Base-by-base conservation (phyloP, 2,329 filamentous ascomycete genomes). In the Neopestalotiopsis sp. region DNA sequence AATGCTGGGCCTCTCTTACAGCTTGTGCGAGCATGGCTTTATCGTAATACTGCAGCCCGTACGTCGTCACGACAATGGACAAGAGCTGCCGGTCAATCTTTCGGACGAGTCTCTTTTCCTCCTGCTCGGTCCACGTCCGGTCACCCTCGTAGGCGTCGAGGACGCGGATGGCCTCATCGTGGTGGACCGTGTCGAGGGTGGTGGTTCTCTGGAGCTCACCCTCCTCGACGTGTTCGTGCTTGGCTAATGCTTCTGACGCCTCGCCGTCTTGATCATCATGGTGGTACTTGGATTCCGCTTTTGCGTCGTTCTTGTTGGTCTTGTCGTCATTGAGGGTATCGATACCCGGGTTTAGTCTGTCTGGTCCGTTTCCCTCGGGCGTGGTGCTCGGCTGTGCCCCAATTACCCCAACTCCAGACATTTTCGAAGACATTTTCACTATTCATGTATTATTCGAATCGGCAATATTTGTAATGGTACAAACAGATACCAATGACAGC, bases 1-100 rank as follows among this genome's bases (percentile, higher is more conserved):
- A 28, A 28, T 28, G 24, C 24, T 28, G 34, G 49, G 49, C 7
- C 7, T 14, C 6, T n/a, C 57, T 17, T 59, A 59, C 76, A 24
- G 77, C 77, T 53, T 78, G 76, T 14, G 76, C 62, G 57, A 68
- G 62, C 62, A 68, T 68, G 57, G 67, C 67, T 34, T 68, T 68
- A 40, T 79, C 77, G 67, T 78, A 78, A 70, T 76, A 78, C 67
- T 79, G 77, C 13, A 79, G 66, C n/a, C 9, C 53, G 12, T 53
- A 32, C 6, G 30, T 85, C 6, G 80, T 71, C 68, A 81, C 84
- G 0, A 86, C 77, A 17, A 87, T 79, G 0, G 84, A 82, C 76
- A 85, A 78, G 1, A 86, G 75, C 38, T 78, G 77, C 72, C 79
- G 78, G 71, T 85, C 83, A 42, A 85, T 79, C 69, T 81, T 83